Percentiles rank a stretch among this genome's conserved stretches.
These are phyloP conservation scores for Neurospora africana DNA, from an alignment of 495 filamentous ascomycete species.

Conservation along the genomic window DNA sequence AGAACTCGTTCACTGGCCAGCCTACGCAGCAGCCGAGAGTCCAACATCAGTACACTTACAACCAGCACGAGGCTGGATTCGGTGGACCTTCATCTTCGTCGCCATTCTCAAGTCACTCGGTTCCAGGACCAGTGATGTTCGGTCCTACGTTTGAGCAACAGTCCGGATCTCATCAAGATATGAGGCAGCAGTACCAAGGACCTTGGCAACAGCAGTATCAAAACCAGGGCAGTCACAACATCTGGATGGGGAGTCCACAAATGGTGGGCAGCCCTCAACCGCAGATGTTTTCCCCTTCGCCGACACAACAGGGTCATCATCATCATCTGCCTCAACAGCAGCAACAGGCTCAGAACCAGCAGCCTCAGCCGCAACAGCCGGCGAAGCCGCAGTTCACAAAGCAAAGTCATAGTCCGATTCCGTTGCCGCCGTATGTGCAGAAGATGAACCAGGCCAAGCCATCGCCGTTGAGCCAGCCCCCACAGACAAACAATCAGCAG, in stretches of 20 bases:
- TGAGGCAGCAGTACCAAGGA: constrained; percentile 31
- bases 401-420: constrained; percentile 26
- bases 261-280: not conserved
- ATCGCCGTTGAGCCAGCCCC: constrained; percentile 7
- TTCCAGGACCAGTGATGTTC: constrained; percentile 7
- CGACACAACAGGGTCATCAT: not conserved
- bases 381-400: constrained; percentile 8
- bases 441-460: constrained; percentile 8
- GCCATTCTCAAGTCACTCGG: constrained; percentile 1
- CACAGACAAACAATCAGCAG: not conserved
- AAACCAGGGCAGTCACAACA: constrained; percentile 7
- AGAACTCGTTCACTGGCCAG: not conserved
- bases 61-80: not conserved
- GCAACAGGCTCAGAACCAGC: constrained; percentile 1
- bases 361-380: not conserved
- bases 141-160: constrained; percentile 5
- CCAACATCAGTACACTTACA: not conserved
- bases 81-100: not conserved
- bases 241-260: constrained; percentile 7
- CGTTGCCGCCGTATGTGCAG: constrained; percentile 20
- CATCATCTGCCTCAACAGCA: not conserved
- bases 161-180: constrained; percentile 31
- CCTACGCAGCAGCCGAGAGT: not conserved
- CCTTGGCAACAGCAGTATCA: constrained; percentile 19
- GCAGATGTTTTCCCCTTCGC: not conserved